These are phyloP conservation scores for Salvia miltiorrhiza DNA, from an alignment of 257 asterid genomes.

Conservation along the genomic window DNA sequence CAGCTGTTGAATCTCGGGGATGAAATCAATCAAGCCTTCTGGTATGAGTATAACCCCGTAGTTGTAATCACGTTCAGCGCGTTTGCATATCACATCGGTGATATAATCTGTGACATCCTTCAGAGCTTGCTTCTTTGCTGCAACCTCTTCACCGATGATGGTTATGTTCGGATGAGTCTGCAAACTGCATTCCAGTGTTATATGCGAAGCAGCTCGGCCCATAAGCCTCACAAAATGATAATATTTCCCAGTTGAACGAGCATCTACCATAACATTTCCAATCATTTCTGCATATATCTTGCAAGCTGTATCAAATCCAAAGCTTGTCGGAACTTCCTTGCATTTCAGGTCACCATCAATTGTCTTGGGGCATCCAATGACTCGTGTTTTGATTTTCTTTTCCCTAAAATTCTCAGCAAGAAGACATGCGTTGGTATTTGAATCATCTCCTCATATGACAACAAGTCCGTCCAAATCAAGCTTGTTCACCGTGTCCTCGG, in stretches of 20 bases:
- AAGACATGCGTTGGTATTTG: conserved; percentile 83
- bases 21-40: conserved; percentile 79
- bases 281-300: conserved; percentile 78
- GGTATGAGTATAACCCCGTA: conserved; percentile 84
- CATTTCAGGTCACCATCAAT: conserved; percentile 79
- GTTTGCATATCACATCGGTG: conserved; percentile 63
- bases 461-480: conserved; percentile 81
- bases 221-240: conserved; percentile 81
- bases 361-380: conserved; percentile 82
- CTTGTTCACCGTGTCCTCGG: conserved; percentile 64
- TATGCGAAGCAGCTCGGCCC: conserved; percentile 90
- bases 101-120: conserved; percentile 66
- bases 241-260: conserved; percentile 83
- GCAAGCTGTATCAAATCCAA: conserved; percentile 88
- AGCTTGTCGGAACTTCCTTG: conserved; percentile 77
- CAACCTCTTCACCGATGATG: conserved; percentile 84
- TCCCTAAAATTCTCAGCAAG: conserved; percentile 76
- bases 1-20: conserved; percentile 81
- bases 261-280: conserved; percentile 46
- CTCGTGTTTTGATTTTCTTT: conserved; percentile 62
- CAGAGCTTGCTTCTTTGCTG: conserved; percentile 67
- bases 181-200: conserved; percentile 74
- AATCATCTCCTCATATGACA: conserved; percentile 88
- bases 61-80: conserved; percentile 62
- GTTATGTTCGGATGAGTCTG: conserved; percentile 81